Percentiles rank a stretch among this genome's conserved stretches.
Evolutionary conservation across 805 yeast genomes (phyloP).

Genomic region (Saturnispora dispora): DNA sequence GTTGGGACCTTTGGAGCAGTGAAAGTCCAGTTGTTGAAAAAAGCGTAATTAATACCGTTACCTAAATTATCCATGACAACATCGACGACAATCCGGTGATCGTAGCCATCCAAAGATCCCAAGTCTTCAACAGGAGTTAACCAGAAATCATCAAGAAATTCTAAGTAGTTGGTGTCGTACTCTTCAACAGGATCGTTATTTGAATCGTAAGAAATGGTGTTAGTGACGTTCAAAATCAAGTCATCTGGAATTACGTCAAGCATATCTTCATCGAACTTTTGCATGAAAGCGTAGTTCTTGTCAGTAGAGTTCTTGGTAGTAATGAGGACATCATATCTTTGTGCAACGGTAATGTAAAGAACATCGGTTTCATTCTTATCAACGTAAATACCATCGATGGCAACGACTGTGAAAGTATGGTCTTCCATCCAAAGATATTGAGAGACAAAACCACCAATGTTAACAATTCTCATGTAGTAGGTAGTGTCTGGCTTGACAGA

Average conservation of each 20-base stretch:
- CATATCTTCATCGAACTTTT: conserved; percentile 73
- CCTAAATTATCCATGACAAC: conserved; percentile 78
- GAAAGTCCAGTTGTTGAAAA: conserved; percentile 82
- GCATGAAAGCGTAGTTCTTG: conserved; percentile 74
- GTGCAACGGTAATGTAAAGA: conserved; percentile 82
- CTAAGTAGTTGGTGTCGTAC: conserved; percentile 39
- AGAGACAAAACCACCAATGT: conserved; percentile 86
- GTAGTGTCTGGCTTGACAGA: conserved; percentile 76
- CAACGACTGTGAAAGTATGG: conserved; percentile 79
- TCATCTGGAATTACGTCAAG: conserved; percentile 65
- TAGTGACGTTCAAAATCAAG: conserved; percentile 64
- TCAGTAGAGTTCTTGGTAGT: conserved; percentile 56
- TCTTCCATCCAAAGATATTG: conserved; percentile 85
- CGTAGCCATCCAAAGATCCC: conserved; percentile 57
- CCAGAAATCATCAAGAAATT: conserved; percentile 66
- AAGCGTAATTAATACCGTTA: conserved; percentile 91
- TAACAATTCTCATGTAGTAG: conserved; percentile 70
- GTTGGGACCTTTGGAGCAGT: conserved; percentile 79
- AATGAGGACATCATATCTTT: conserved; percentile 76
- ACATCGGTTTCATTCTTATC: conserved; percentile 37
- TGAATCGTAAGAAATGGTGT: conserved; percentile 46
- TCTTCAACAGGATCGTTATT: conserved; percentile 35
- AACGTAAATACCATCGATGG: conserved; percentile 75
- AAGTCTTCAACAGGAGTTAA: conserved; percentile 53
- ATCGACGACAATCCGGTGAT: conserved; percentile 56